These are phyloP conservation scores for Flueggea neowawraea DNA, from an alignment of 441 rosid genomes.

Conservation along the genomic window DNA sequence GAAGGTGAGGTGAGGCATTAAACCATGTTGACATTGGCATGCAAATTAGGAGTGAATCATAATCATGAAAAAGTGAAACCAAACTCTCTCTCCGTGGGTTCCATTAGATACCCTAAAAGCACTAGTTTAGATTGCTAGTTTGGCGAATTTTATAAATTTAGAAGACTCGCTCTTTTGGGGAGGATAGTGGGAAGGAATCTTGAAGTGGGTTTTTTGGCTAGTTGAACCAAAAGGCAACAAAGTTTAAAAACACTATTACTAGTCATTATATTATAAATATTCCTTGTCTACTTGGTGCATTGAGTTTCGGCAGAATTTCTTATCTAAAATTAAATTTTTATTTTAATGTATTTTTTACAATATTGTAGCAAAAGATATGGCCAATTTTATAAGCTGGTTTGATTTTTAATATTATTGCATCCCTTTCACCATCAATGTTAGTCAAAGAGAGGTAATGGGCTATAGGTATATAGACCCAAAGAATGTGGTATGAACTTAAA, in stretches of 20 bases:
- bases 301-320: too few species aligned
- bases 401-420: too few species aligned
- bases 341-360: too few species aligned
- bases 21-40: constrained; percentile 12
- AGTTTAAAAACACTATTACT: too few species aligned
- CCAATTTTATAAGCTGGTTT: too few species aligned
- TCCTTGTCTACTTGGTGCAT: too few species aligned
- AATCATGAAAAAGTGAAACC: constrained; percentile 22
- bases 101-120: not conserved
- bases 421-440: constrained; percentile 9
- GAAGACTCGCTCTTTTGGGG: constrained; percentile 18
- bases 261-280: too few species aligned
- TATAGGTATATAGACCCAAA: constrained; percentile 14
- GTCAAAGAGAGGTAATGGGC: constrained; percentile 14
- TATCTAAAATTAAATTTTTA: too few species aligned
- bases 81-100: not conserved
- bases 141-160: not conserved
- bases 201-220: constrained; percentile 25
- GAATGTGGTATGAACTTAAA: constrained; percentile 10
- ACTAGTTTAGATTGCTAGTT: not conserved
- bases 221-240: constrained; percentile 17
- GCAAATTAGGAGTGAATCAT: constrained; percentile 14
- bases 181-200: constrained; percentile 35
- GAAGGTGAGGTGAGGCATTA: constrained; percentile 13
- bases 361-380: too few species aligned